Conservation (phyloP, 768 basidiomycete species). For the Cystofilobasidium macerans region DNA sequence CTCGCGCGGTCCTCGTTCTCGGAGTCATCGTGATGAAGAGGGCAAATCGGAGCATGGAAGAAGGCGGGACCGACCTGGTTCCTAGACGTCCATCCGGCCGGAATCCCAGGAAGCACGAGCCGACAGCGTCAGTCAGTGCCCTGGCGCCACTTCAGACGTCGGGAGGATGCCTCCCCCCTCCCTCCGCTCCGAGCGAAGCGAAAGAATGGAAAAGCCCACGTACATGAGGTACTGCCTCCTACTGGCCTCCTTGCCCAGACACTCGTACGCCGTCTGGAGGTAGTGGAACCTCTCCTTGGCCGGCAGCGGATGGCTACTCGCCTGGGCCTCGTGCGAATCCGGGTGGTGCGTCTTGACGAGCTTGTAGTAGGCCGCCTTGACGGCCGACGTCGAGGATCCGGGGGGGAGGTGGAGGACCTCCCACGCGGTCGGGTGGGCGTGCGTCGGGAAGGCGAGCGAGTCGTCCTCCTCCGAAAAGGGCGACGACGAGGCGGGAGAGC, state of each 20-base stretch:
- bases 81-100: no score
- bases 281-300: constrained; percentile 18
- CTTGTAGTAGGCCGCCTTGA: constrained; percentile 22
- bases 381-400: constrained; percentile 1
- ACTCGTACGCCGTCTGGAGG: constrained; percentile 21
- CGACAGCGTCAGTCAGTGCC: not conserved
- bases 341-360: constrained; percentile 23
- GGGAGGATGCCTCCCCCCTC: no score
- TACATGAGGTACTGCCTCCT: constrained; percentile 16
- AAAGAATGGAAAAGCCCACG: not conserved
- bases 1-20: no score
- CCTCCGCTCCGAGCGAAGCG: no score
- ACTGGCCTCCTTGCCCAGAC: constrained; percentile 6
- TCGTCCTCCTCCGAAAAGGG: not conserved
- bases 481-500: not conserved
- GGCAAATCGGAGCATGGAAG: no score
- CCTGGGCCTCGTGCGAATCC: not conserved
- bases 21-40: no score
- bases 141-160: no score
- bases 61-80: no score
- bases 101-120: no score
- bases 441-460: not conserved
- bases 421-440: constrained; percentile 15
- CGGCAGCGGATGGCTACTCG: not conserved
- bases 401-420: constrained; percentile 18